A percentile compares a stretch with the other conserved stretches of the same genome.
phyloP scores from a whole-genome alignment of 2,329 filamentous ascomycete species.

The Boeremia exigua region DNA sequence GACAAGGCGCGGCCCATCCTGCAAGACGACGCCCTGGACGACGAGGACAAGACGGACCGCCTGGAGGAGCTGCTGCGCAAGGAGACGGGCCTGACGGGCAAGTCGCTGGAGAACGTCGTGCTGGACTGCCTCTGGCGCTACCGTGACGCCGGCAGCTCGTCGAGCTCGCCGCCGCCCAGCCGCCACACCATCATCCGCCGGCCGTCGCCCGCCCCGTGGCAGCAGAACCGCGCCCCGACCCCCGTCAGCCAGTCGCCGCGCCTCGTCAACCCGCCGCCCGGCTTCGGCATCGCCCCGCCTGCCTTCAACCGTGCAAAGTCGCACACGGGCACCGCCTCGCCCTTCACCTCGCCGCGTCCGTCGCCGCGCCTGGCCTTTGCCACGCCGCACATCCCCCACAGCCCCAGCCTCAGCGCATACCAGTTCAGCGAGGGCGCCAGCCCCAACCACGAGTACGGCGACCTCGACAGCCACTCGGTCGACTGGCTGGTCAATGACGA shows the following conservation, averaged over 20 bases:
- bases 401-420: slow-evolving; percentile 91
- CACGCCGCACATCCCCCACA: slow-evolving; percentile 89
- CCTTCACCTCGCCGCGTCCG: slow-evolving; percentile 91
- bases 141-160: slow-evolving; percentile 66
- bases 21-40: slow-evolving; percentile 80
- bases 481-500: slow-evolving; percentile 95
- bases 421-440: slow-evolving; percentile 81
- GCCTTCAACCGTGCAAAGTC: slow-evolving; percentile 79
- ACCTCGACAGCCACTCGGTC: slow-evolving; percentile 91
- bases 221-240: slow-evolving; percentile 74
- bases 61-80: slow-evolving; percentile 84
- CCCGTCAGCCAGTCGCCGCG: slow-evolving; percentile 84
- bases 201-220: slow-evolving; percentile 93
- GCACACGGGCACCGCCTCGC: slow-evolving; percentile 70
- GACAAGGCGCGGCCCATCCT: slow-evolving; percentile 89
- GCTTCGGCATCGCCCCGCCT: slow-evolving; percentile 74
- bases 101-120: slow-evolving; percentile 85
- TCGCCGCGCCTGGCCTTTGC: slow-evolving; percentile 90
- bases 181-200: slow-evolving; percentile 89
- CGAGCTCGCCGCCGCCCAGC: slow-evolving; percentile 80
- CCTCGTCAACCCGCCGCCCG: slow-evolving; percentile 79
- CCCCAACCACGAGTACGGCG: slow-evolving; percentile 84
- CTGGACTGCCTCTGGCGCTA: slow-evolving; percentile 90
- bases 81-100: slow-evolving; percentile 76
- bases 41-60: slow-evolving; percentile 94